Conservation (phyloP, 2,329 filamentous ascomycete species). For the Polytolypa hystricis region DNA sequence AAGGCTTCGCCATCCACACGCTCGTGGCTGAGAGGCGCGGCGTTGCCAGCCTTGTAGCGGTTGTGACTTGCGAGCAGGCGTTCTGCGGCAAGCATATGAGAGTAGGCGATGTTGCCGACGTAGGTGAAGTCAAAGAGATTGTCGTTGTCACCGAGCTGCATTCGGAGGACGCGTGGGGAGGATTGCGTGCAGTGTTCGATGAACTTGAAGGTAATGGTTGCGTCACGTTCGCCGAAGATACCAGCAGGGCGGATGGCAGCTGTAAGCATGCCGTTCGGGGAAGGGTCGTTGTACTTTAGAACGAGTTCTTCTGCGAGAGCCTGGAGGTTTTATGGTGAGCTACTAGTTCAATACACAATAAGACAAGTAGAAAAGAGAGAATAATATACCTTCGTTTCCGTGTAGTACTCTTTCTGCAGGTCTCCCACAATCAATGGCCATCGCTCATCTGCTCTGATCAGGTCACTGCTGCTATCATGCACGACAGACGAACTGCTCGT, state of each 20-base stretch:
- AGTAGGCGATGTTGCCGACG: constrained; percentile 60
- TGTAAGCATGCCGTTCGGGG: constrained; percentile 55
- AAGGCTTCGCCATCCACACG: constrained; percentile 76
- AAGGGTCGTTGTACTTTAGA: constrained; percentile 58
- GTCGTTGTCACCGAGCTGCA: constrained; percentile 67
- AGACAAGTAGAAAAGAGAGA: neutral
- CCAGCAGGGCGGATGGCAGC: constrained; percentile 72
- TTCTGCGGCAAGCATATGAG: constrained; percentile 68
- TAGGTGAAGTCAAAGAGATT: constrained; percentile 65
- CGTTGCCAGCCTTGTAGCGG: constrained; percentile 35
- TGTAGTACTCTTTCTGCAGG: constrained; percentile 70
- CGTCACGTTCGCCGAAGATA: constrained; percentile 85
- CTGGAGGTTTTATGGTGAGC: constrained; percentile 25
- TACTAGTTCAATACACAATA: neutral
- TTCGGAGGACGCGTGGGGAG: constrained; percentile 50
- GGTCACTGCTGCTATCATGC: constrained; percentile 66
- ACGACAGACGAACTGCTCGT: constrained; percentile 83
- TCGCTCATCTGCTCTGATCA: constrained; percentile 74
- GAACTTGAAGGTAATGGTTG: constrained; percentile 61
- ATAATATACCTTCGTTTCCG: constrained; percentile 65
- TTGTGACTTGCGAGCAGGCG: constrained; percentile 54
- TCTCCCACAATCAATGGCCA: constrained; percentile 65
- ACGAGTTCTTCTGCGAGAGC: constrained; percentile 73
- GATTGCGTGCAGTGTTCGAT: constrained; percentile 56
- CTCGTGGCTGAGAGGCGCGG: constrained; percentile 58